Percentiles rank a stretch among this genome's conserved stretches.
Evolutionary conservation across 75 land plant genomes (phyloP).

Genomic region (Ceratopteris richardii): DNA sequence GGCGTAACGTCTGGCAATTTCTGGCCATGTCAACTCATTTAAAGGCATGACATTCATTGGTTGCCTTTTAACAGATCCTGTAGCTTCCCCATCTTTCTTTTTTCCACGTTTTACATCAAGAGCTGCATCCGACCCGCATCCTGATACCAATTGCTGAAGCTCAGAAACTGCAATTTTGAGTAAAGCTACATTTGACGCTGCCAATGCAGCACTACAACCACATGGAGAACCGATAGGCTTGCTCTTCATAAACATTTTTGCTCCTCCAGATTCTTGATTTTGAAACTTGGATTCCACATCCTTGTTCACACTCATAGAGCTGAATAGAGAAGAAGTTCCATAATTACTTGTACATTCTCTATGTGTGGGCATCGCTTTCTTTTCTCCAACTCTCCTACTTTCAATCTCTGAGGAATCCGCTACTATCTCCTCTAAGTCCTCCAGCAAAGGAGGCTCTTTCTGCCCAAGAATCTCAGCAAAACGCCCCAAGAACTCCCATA

Average conservation of each 20-base stretch:
- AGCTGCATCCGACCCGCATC: conserved; percentile 39
- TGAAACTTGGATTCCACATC: background rate
- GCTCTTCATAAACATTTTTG: background rate
- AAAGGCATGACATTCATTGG: conserved; percentile 51
- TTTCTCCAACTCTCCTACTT: background rate
- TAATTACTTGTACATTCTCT: background rate
- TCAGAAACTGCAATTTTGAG: conserved; percentile 59
- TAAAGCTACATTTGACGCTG: conserved; percentile 48
- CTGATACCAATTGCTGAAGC: conserved; percentile 52
- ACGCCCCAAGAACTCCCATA: conserved; percentile 70
- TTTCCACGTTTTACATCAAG: conserved; percentile 59
- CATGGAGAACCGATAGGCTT: conserved; percentile 3
- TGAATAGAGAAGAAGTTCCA: background rate
- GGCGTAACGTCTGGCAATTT: conserved; percentile 70
- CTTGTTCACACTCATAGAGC: background rate
- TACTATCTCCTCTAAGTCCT: conserved; percentile 76
- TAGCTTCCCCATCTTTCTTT: conserved; percentile 53
- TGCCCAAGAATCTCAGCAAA: conserved; percentile 69
- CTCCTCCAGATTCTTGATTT: background rate
- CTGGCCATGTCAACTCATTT: conserved; percentile 92
- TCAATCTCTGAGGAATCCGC: background rate
- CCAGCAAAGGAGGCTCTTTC: conserved; percentile 42
- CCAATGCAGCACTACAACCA: conserved; percentile 42
- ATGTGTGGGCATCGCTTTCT: background rate
- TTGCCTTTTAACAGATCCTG: conserved; percentile 27